phyloP scores from a whole-genome alignment of 768 basidiomycete genomes.

The Boletus reticuloceps region DNA sequence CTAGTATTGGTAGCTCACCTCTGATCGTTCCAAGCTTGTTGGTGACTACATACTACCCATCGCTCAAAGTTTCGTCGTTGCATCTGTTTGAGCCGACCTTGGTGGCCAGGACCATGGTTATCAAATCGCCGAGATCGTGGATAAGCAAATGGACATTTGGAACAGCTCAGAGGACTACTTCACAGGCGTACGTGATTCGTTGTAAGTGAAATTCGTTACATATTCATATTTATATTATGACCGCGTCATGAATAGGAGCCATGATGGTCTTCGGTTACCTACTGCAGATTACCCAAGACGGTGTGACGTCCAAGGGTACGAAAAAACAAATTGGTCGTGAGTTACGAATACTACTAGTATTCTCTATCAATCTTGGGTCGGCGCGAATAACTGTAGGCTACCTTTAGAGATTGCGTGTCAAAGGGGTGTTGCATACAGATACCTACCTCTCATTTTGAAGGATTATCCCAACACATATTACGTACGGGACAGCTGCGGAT shows the following conservation, averaged over 20 bases:
- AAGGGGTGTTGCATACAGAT: not conserved
- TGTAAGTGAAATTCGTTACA: not conserved
- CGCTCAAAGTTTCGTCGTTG: constrained; percentile 4
- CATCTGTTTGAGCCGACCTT: constrained; percentile 1
- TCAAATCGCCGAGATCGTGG: not conserved
- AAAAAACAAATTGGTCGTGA: constrained; percentile 2
- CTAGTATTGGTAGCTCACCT: too few species aligned
- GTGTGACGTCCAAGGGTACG: constrained; percentile 4
- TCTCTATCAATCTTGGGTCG: too few species aligned
- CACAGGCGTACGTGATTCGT: not conserved
- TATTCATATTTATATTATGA: too few species aligned
- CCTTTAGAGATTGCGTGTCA: not conserved
- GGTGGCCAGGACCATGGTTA: not conserved
- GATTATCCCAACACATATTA: constrained; percentile 3
- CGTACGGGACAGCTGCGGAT: not conserved
- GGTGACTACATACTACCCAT: not conserved
- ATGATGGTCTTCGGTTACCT: constrained; percentile 3
- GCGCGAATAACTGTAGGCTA: not conserved
- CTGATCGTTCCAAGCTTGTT: not conserved
- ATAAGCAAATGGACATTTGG: not conserved
- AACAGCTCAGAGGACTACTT: too few species aligned
- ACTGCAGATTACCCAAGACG: too few species aligned
- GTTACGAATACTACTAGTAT: not conserved
- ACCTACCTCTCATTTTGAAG: not conserved
- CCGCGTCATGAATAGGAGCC: not conserved